phyloP scores from a whole-genome alignment of 352 stramenopile species.

The Hyphochytrium catenoides region DNA sequence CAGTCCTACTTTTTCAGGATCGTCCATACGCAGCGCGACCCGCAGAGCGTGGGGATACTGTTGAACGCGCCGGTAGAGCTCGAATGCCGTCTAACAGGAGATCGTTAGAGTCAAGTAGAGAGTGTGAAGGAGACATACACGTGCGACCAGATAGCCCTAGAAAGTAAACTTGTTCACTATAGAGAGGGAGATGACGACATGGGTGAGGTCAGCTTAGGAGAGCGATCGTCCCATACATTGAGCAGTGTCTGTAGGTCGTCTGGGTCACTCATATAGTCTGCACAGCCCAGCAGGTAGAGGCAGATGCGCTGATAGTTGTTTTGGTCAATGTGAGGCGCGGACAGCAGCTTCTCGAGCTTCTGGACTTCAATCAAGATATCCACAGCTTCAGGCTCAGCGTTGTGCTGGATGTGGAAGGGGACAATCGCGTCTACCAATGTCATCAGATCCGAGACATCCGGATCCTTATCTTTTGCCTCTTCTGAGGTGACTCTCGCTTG shows the following conservation, averaged over 20 bases:
- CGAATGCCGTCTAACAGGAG: conserved; percentile 79
- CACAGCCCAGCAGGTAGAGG: conserved; percentile 92
- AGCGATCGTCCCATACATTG: too few species aligned
- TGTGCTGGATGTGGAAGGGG: conserved; percentile 97
- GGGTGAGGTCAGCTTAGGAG: too few species aligned
- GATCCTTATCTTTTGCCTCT: conserved; percentile 18
- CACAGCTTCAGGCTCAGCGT: conserved; percentile 94
- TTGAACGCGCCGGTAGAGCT: conserved; percentile 79
- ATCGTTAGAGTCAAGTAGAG: conserved; percentile 7
- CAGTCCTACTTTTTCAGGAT: conserved; percentile 38
- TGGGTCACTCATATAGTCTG: conserved; percentile 93
- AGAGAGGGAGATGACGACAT: too few species aligned
- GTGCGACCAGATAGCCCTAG: too few species aligned
- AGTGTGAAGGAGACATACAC: too few species aligned
- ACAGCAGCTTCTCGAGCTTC: conserved; percentile 78
- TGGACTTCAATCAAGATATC: conserved; percentile 98
- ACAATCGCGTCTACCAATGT: conserved; percentile 93
- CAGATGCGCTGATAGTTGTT: conserved; percentile 96
- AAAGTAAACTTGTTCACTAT: too few species aligned
- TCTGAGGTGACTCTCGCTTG: conserved; percentile 38
- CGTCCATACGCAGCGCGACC: conserved; percentile 79
- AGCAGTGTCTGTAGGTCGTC: conserved; percentile 81
- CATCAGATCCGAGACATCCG: conserved; percentile 72
- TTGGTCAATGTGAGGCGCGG: conserved; percentile 79
- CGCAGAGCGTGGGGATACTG: conserved; percentile 86